phyloP scores from a whole-genome alignment of 108 stramenopile genomes.

The Poteriospumella lacustris region DNA sequence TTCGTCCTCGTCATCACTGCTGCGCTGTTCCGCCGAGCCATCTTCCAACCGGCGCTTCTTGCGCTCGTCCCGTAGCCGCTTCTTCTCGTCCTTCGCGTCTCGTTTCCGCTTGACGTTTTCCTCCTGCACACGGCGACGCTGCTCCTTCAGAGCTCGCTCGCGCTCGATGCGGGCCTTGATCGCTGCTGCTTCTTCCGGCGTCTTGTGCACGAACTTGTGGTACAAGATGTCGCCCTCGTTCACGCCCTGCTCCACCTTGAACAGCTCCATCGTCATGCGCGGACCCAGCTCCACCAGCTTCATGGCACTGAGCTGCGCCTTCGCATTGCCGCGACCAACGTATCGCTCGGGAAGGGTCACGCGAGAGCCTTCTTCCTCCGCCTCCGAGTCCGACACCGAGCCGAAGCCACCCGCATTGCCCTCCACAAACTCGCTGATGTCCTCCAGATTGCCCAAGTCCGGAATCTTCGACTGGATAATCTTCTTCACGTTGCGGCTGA shows the following conservation, averaged over 20 bases:
- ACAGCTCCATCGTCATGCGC: constrained; percentile 72
- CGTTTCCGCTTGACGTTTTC: constrained; percentile 52
- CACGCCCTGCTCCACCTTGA: constrained; percentile 90
- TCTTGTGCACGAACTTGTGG: constrained; percentile 71
- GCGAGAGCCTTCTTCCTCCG: constrained; percentile 50
- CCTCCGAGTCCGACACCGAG: constrained; percentile 71
- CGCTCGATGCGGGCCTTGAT: constrained; percentile 7
- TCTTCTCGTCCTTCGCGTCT: constrained; percentile 37
- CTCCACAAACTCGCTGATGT: constrained; percentile 91
- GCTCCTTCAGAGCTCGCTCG: constrained; percentile 36
- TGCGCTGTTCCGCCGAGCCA: constrained; percentile 1
- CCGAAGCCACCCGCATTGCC: constrained; percentile 48
- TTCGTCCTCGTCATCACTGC: not conserved
- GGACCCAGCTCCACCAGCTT: constrained; percentile 95
- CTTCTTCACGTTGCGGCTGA: constrained; percentile 78
- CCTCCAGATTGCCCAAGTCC: constrained; percentile 50
- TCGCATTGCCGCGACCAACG: constrained; percentile 69
- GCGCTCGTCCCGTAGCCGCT: constrained; percentile 31
- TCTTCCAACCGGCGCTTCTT: not conserved
- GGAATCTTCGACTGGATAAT: constrained; percentile 73
- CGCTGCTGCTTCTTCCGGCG: constrained; percentile 33
- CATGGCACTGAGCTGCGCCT: constrained; percentile 66
- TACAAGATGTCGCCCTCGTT: constrained; percentile 90
- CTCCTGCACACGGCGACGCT: constrained; percentile 48
- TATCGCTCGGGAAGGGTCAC: constrained; percentile 66